These are phyloP conservation scores for Vaccinium darrowii DNA, from an alignment of 148 eudicot genomes.

Conservation along the genomic window DNA sequence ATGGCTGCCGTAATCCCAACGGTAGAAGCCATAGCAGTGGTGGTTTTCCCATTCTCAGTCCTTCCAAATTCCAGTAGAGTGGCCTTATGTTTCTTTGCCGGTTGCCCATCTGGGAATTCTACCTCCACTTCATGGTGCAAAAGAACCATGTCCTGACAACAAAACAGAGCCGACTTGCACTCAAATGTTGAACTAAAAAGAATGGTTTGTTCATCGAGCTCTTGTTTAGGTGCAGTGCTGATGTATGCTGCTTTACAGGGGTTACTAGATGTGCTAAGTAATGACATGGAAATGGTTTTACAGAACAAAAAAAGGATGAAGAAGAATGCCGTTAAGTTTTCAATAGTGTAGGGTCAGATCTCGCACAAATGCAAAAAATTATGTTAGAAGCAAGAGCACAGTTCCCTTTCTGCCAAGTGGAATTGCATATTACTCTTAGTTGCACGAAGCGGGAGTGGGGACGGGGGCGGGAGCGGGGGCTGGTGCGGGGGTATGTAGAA, in stretches of 20 bases:
- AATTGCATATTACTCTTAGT: background rate
- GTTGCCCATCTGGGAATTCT: conserved; percentile 51
- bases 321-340: background rate
- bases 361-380: background rate
- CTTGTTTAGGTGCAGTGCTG: conserved; percentile 10
- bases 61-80: conserved; percentile 82
- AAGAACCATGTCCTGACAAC: conserved; percentile 84
- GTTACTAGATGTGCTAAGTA: background rate
- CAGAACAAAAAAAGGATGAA: background rate
- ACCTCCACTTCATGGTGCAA: conserved; percentile 92
- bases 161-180: background rate
- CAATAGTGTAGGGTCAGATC: background rate
- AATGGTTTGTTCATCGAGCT: background rate
- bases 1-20: conserved; percentile 93
- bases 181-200: background rate
- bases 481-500: too few species aligned
- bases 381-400: background rate
- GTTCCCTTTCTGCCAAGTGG: background rate
- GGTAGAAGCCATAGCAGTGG: conserved; percentile 87
- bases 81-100: conserved; percentile 61
- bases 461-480: too few species aligned
- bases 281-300: background rate
- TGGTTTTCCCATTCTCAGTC: conserved; percentile 54
- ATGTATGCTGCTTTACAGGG: background rate
- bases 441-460: too few species aligned